phyloP scores from a whole-genome alignment of 176 grass and related monocot species.

The Aechmea fasciata region DNA sequence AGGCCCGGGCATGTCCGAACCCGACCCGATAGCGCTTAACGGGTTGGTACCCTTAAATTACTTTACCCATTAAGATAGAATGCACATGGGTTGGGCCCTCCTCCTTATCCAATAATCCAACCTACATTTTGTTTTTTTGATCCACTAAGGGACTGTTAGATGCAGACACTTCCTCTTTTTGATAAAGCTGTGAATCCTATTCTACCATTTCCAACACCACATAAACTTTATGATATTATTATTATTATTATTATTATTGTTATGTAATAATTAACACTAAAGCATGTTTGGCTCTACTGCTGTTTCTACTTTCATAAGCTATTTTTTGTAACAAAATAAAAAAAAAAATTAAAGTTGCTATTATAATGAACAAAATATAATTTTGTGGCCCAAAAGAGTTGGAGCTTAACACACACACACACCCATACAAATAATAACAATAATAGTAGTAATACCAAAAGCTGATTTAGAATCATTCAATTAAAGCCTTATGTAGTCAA shows the following conservation, averaged over 20 bases:
- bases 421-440: too few species aligned
- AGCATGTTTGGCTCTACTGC: too few species aligned
- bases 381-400: too few species aligned
- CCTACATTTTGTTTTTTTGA: background rate
- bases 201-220: background rate
- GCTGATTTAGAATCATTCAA: too few species aligned
- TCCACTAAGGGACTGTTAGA: constrained; percentile 1
- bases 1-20: constrained; percentile 27
- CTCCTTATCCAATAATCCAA: constrained; percentile 11
- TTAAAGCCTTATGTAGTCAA: too few species aligned
- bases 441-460: too few species aligned
- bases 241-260: too few species aligned
- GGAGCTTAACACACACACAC: too few species aligned
- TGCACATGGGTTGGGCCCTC: constrained; percentile 31
- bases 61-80: constrained; percentile 25
- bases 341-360: too few species aligned
- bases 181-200: background rate
- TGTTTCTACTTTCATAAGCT: too few species aligned
- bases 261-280: background rate
- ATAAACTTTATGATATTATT: background rate
- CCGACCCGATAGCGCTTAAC: constrained; percentile 11
- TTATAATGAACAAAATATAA: too few species aligned
- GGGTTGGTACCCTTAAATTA: background rate
- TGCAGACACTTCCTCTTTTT: constrained; percentile 2
- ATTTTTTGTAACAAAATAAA: too few species aligned